Percentiles rank a stretch among this genome's conserved stretches.
These are phyloP conservation scores for Vaccinium corymbosum DNA, from an alignment of 148 eudicot genomes.

Conservation along the genomic window DNA sequence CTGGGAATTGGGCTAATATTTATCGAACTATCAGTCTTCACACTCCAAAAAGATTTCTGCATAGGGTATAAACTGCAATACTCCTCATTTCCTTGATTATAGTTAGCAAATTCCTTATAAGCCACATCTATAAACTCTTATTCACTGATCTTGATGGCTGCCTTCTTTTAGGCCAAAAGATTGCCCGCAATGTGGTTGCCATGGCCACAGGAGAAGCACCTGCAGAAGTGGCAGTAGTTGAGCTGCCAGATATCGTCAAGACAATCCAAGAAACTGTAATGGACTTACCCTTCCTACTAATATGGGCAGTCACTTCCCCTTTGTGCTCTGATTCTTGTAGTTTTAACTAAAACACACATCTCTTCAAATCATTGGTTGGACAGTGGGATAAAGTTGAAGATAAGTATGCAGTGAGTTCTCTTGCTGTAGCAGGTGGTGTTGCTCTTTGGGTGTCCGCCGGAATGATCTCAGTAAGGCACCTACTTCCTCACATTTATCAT, in stretches of 20 bases:
- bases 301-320: not conserved
- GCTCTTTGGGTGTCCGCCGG: conserved; percentile 64
- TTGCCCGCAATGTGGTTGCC: conserved; percentile 71
- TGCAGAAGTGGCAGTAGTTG: conserved; percentile 35
- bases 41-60: not conserved
- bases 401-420: conserved; percentile 84
- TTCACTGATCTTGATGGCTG: not conserved
- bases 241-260: conserved; percentile 61
- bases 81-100: not conserved
- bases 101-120: not conserved
- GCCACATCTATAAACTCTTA: not conserved
- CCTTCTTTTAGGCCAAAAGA: conserved; percentile 46
- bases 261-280: conserved; percentile 66
- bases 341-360: not conserved
- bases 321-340: conserved; percentile 9
- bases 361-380: not conserved
- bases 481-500: not conserved
- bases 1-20: not conserved
- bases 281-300: not conserved
- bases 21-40: not conserved
- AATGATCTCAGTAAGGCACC: conserved; percentile 61
- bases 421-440: conserved; percentile 63
- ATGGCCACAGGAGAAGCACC: conserved; percentile 85
- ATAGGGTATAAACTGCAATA: not conserved
- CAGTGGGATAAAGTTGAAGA: conserved; percentile 99